Base-by-base conservation (phyloP, 257 asterid species). In the Jacaranda copaia region DNA sequence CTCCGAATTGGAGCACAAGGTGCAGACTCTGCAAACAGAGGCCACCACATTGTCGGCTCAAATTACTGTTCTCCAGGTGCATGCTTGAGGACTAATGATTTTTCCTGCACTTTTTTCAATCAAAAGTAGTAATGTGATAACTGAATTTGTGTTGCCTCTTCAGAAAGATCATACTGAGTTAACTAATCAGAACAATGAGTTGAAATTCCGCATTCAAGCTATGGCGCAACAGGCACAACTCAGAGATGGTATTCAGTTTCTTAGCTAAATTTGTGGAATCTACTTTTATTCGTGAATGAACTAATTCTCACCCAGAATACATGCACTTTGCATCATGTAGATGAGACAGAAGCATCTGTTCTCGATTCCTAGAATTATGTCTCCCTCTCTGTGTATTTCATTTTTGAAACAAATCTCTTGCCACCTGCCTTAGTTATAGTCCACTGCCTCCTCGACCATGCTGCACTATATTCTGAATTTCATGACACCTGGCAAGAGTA, bases 1-100 rank as follows among this genome's bases (percentile, higher is more conserved):
- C 72, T 87, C 98, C 14, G 97, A 94, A 83, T 86, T 94, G 87
- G 98, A 94, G 79, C 96, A 89, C 81, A 94, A 89, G 85, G 97
- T 94, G 74, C 93, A 88, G 73, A 92, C 92, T 56, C 88, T 94
- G 74, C 96, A 92, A 84, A 79, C 90, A 48, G 97, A 94, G 82
- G 85, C 94, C 38, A 89, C 96, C 42, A 88, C 93, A 5, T 81
- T 92, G 58, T 91, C 98, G 8, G 77, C 95, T 70, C 96, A 94
- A 86, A 66, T 90, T 73, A 89, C 96, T 58, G 67, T 77, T 74
- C 60, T 92, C n/a, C 93, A 94, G 98, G 98, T 92, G 68, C 64
- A 14, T 72, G 16, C 67, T 68, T 53, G 58, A 55, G 18, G 60
- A 63, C 18, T 71, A 51, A 16, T 70, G 18, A 32, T 5, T 60